These are phyloP conservation scores for Lactarius sp. DNA, from an alignment of 768 basidiomycete species.

Conservation along the genomic window DNA sequence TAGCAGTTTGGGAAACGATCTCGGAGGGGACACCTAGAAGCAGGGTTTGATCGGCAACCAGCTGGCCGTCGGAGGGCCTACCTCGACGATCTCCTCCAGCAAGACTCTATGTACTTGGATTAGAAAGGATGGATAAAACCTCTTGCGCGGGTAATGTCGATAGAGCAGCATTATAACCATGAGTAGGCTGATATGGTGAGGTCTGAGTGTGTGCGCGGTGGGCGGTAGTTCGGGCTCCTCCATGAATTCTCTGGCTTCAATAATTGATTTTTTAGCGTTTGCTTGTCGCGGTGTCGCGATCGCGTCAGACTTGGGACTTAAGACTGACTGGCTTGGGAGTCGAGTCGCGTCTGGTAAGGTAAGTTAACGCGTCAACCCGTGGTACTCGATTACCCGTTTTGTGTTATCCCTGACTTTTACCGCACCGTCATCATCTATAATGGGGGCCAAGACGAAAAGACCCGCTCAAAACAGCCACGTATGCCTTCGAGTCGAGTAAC, in stretches of 20 bases:
- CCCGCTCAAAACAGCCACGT: conserved; percentile 33
- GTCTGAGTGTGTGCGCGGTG: conserved; percentile 61
- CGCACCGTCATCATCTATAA: conserved; percentile 4
- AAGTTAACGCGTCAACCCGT: background rate
- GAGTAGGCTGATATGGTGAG: conserved; percentile 72
- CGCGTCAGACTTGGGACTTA: background rate
- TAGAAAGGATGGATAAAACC: conserved; percentile 52
- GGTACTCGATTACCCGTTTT: conserved; percentile 1
- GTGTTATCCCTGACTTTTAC: background rate
- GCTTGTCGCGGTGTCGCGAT: background rate
- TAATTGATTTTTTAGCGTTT: too few species aligned
- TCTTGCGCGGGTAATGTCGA: conserved; percentile 51
- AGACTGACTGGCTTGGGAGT: too few species aligned
- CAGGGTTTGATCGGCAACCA: conserved; percentile 12
- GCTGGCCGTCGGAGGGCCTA: conserved; percentile 22
- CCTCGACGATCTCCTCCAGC: conserved; percentile 70
- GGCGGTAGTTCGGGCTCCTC: conserved; percentile 51
- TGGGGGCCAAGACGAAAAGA: conserved; percentile 35
- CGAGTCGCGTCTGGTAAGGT: too few species aligned
- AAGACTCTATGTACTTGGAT: conserved; percentile 63
- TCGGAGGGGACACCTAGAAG: conserved; percentile 57
- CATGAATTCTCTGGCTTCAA: background rate
- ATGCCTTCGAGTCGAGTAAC: background rate
- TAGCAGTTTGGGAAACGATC: conserved; percentile 42
- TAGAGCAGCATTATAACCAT: conserved; percentile 58